These are phyloP conservation scores for Beauveria sp. DNA, from an alignment of 2,329 filamentous ascomycete species.

Conservation along the genomic window DNA sequence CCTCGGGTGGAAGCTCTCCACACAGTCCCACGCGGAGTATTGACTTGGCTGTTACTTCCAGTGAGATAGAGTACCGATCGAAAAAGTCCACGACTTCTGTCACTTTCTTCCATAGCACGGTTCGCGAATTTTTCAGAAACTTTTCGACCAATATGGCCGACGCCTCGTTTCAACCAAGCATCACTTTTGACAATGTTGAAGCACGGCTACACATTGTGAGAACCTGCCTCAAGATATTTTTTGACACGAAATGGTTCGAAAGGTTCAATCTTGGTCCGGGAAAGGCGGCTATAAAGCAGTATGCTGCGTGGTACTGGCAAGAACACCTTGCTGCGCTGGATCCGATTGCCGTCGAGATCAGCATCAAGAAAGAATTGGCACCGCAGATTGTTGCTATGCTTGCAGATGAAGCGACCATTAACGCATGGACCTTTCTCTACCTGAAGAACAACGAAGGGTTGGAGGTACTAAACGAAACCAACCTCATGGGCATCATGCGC, in stretches of 20 bases:
- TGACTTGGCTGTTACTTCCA: slow-evolving; percentile 23
- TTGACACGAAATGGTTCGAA: slow-evolving; percentile 23
- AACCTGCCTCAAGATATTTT: slow-evolving; percentile 33
- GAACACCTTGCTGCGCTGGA: slow-evolving; percentile 31
- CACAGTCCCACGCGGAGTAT: slow-evolving; percentile 19
- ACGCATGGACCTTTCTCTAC: slow-evolving; percentile 33
- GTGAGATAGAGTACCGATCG: slow-evolving; percentile 32
- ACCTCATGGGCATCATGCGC: slow-evolving; percentile 26
- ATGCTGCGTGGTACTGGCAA: slow-evolving; percentile 38
- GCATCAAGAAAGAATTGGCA: slow-evolving; percentile 27
- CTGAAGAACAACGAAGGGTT: slow-evolving; percentile 34
- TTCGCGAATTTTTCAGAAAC: slow-evolving; percentile 31
- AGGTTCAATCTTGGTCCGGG: slow-evolving; percentile 20
- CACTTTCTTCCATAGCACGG: slow-evolving; percentile 32
- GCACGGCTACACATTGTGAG: slow-evolving; percentile 31
- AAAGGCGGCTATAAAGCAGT: slow-evolving; percentile 27
- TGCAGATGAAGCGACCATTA: slow-evolving; percentile 27
- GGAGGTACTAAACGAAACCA: slow-evolving; percentile 31
- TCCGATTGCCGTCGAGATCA: slow-evolving; percentile 16
- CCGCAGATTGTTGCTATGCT: slow-evolving; percentile 29
- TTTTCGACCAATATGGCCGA: slow-evolving; percentile 17
- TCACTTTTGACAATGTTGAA: slow-evolving; percentile 27
- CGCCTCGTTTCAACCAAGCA: slow-evolving; percentile 14
- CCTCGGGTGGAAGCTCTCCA: slow-evolving; percentile 18
- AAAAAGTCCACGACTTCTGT: slow-evolving; percentile 33